Percentiles rank a stretch among this genome's conserved stretches.
phyloP scores from a whole-genome alignment of 2,329 filamentous ascomycete genomes.

The Xylaria digitata region DNA sequence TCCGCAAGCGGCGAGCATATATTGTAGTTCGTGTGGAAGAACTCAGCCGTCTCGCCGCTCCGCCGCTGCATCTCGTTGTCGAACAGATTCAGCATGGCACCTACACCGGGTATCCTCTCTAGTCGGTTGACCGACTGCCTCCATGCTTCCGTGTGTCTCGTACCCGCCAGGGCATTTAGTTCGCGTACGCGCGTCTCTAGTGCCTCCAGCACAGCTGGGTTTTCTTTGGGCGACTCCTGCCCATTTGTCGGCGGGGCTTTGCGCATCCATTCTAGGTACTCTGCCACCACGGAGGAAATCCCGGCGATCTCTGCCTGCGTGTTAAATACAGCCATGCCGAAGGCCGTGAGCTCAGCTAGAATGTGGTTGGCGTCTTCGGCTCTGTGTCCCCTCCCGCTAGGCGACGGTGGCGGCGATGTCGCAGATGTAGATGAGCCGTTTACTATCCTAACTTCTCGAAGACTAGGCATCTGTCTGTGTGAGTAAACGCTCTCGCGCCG shows the following conservation, averaged over 20 bases:
- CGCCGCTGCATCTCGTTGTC: conserved; percentile 41
- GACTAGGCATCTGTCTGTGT: conserved; percentile 38
- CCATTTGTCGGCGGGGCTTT: conserved; percentile 25
- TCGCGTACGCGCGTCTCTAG: conserved; percentile 41
- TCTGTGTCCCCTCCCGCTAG: conserved; percentile 24
- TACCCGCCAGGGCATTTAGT: conserved; percentile 37
- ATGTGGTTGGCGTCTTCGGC: conserved; percentile 41
- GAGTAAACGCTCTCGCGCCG: conserved; percentile 36
- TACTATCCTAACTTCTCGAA: conserved; percentile 37
- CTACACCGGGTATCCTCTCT: conserved; percentile 36
- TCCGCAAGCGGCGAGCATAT: conserved; percentile 35
- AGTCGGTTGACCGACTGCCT: conserved; percentile 36
- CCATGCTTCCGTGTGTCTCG: conserved; percentile 40
- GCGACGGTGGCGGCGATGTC: conserved; percentile 36
- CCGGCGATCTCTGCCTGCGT: conserved; percentile 44
- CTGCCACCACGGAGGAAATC: conserved; percentile 42
- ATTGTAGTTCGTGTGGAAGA: conserved; percentile 39
- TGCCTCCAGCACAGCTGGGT: conserved; percentile 37
- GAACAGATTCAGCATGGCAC: conserved; percentile 40
- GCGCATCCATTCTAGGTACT: conserved; percentile 43
- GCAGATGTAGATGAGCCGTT: conserved; percentile 37
- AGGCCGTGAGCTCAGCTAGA: conserved; percentile 42
- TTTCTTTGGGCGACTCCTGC: conserved; percentile 26
- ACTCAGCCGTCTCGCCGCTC: conserved; percentile 40
- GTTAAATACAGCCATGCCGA: conserved; percentile 42